These are phyloP conservation scores for Globisporangium megalacanthum DNA, from an alignment of 352 stramenopile species.

Conservation along the genomic window DNA sequence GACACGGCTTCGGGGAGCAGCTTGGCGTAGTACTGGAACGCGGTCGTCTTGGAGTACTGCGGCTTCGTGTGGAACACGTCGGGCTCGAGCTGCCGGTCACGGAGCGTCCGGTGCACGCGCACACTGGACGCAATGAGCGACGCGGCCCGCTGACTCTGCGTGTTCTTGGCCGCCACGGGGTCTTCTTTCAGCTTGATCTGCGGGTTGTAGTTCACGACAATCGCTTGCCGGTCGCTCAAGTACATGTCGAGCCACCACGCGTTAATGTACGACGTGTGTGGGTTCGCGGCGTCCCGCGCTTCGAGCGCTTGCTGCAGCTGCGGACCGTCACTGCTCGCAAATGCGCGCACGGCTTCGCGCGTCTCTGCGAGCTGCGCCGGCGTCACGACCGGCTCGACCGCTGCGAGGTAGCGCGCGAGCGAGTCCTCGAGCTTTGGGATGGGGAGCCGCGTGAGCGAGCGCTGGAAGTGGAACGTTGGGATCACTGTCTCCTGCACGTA, in stretches of 20 bases:
- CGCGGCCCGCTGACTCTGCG: constrained; percentile 73
- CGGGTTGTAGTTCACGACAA: constrained; percentile 90
- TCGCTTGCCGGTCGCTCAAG: constrained; percentile 74
- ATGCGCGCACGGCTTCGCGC: constrained; percentile 46
- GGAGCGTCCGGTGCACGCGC: constrained; percentile 76
- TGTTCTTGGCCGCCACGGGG: constrained; percentile 75
- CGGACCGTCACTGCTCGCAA: constrained; percentile 47
- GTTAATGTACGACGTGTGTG: constrained; percentile 90
- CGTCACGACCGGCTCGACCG: constrained; percentile 70
- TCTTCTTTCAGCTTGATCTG: constrained; percentile 88
- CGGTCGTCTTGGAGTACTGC: constrained; percentile 58
- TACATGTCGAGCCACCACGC: constrained; percentile 94
- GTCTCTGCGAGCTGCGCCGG: constrained; percentile 51
- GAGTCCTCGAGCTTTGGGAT: constrained; percentile 86
- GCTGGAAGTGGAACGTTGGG: constrained; percentile 86
- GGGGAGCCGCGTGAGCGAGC: constrained; percentile 77
- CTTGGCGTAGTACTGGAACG: constrained; percentile 80
- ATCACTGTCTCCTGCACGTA: constrained; percentile 87
- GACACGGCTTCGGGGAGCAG: constrained; percentile 77
- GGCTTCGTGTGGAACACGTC: constrained; percentile 91
- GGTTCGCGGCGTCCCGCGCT: constrained; percentile 68
- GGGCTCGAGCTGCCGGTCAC: constrained; percentile 74
- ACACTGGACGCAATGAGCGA: constrained; percentile 85
- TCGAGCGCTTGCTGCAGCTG: constrained; percentile 74
- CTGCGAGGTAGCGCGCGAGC: constrained; percentile 64